phyloP scores from a whole-genome alignment of 768 basidiomycete genomes.

The Boletus rex-veris region DNA sequence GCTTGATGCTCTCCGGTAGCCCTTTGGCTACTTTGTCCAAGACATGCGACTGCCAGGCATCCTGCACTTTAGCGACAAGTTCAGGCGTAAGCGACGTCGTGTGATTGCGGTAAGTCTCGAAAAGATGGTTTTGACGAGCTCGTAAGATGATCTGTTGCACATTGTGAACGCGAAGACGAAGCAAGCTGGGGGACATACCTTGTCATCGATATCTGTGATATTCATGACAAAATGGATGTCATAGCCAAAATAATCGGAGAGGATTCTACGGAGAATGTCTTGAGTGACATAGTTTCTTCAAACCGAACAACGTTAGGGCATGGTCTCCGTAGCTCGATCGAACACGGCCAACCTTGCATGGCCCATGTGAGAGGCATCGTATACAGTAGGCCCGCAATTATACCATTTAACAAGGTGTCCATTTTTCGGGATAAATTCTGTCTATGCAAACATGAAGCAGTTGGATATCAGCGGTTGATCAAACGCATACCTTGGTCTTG shows the following conservation, averaged over 20 bases:
- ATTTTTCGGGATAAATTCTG: conserved; percentile 67
- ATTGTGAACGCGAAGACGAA: conserved; percentile 4
- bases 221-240: conserved; percentile 99
- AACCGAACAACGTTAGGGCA: conserved; percentile 1
- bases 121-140: conserved; percentile 75
- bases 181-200: conserved; percentile 49
- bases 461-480: conserved; percentile 12
- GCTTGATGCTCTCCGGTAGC: conserved; percentile 49
- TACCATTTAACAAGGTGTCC: conserved; percentile 93
- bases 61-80: conserved; percentile 53
- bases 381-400: conserved; percentile 98
- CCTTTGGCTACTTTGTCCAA: conserved; percentile 61
- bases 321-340: not conserved
- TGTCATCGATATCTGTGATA: conserved; percentile 98
- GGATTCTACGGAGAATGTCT: conserved; percentile 52
- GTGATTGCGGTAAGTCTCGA: conserved; percentile 58
- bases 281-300: conserved; percentile 73
- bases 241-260: conserved; percentile 95
- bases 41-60: conserved; percentile 67
- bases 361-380: conserved; percentile 98
- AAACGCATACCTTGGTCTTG: conserved; percentile 69
- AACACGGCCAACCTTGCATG: conserved; percentile 73
- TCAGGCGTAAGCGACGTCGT: conserved; percentile 51
- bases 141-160: conserved; percentile 82
- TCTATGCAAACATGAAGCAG: conserved; percentile 41